Percentiles rank a stretch among this genome's conserved stretches.
Conservation (phyloP, 441 rosid species). For the Macaranga tanarius region DNA sequence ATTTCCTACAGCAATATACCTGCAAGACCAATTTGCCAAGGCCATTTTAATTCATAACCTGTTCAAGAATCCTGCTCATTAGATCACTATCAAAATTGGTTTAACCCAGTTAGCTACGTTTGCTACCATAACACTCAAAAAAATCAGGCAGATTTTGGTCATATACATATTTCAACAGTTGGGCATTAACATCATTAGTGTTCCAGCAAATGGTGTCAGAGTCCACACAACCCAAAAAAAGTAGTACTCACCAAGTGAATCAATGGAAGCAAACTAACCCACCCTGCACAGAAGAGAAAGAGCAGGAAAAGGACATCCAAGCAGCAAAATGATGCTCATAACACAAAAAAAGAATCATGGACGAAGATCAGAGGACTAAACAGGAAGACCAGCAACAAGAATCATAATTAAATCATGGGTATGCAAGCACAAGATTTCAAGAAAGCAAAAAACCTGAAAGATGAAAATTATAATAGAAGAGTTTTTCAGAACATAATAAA, state of each 20-base stretch:
- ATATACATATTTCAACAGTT: not conserved
- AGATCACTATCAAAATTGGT: not conserved
- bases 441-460: constrained; percentile 4
- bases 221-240: not conserved
- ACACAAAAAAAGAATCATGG: not conserved
- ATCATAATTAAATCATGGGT: not conserved
- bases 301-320: not conserved
- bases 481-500: not conserved
- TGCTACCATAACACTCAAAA: not conserved
- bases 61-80: not conserved
- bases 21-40: constrained; percentile 22
- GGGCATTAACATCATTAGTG: not conserved
- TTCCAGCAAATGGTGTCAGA: not conserved
- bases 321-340: not conserved
- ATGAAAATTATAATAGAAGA: not conserved
- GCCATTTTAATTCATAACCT: not conserved
- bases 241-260: not conserved
- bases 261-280: not conserved
- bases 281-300: not conserved
- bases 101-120: not conserved
- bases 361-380: not conserved
- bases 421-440: not conserved
- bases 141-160: constrained; percentile 3
- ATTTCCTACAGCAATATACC: constrained; percentile 81
- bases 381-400: not conserved